Evolutionary conservation across 768 basidiomycete species (phyloP).

Genomic region (Suillus luteus): DNA sequence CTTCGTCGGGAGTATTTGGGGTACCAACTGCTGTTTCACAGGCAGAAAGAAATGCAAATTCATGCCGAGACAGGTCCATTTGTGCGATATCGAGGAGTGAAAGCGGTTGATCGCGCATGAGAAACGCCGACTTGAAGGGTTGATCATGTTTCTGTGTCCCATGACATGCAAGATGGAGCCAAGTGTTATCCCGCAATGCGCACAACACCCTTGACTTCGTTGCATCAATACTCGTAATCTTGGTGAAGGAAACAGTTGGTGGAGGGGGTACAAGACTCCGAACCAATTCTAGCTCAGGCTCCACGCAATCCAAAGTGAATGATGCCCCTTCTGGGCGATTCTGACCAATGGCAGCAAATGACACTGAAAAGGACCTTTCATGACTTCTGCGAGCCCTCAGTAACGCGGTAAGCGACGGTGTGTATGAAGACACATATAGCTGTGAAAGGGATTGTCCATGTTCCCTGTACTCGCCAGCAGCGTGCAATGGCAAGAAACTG

Average conservation of each 20-base stretch:
- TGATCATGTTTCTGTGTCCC: not conserved
- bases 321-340: not conserved
- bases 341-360: conserved; percentile 15
- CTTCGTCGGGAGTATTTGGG: conserved; percentile 18
- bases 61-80: not conserved
- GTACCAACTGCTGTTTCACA: conserved; percentile 13
- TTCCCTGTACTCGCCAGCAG: conserved; percentile 9
- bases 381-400: conserved; percentile 12
- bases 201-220: no score
- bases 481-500: conserved; percentile 16
- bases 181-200: no score
- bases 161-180: no score
- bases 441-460: not conserved
- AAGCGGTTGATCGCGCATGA: conserved; percentile 7
- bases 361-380: not conserved
- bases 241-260: not conserved
- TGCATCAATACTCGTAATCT: no score
- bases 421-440: conserved; percentile 16
- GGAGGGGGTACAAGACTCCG: not conserved
- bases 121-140: conserved; percentile 18
- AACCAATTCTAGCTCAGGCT: not conserved
- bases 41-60: conserved; percentile 23
- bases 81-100: conserved; percentile 11
- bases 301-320: not conserved
- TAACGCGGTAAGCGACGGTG: conserved; percentile 10